phyloP scores from a whole-genome alignment of 768 basidiomycete genomes.

The Suillus plorans region DNA sequence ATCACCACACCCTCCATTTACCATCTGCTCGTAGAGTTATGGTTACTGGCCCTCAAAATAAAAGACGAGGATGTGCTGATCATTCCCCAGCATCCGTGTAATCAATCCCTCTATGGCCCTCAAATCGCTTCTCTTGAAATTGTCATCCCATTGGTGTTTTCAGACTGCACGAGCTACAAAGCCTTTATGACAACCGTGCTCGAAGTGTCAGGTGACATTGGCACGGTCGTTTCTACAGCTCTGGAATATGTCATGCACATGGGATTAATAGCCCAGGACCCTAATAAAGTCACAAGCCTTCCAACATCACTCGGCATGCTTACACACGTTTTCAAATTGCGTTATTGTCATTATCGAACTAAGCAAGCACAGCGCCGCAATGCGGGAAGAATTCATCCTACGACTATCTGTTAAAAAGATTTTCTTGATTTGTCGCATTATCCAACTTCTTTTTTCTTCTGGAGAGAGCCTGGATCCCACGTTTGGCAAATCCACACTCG shows the following conservation, averaged over 20 bases:
- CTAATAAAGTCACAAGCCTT: neutral
- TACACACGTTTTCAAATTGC: too few species aligned
- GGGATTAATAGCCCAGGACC: neutral
- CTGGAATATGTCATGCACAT: neutral
- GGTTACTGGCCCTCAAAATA: neutral
- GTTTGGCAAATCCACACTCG: too few species aligned
- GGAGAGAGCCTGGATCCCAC: too few species aligned
- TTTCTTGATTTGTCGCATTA: too few species aligned
- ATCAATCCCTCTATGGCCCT: too few species aligned
- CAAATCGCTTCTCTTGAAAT: neutral
- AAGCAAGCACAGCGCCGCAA: too few species aligned
- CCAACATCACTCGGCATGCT: too few species aligned
- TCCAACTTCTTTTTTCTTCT: too few species aligned
- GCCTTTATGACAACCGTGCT: neutral
- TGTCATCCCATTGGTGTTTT: neutral
- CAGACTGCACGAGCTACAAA: neutral
- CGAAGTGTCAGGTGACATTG: neutral
- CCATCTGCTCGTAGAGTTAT: neutral
- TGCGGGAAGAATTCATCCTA: too few species aligned
- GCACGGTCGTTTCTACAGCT: neutral
- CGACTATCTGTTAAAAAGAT: too few species aligned
- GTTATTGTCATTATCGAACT: too few species aligned
- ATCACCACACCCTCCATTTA: neutral
- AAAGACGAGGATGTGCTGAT: neutral
- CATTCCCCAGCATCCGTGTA: too few species aligned